These are phyloP conservation scores for Mortierella sp. DNA, from an alignment of 371 early-diverging fungal genomes.

Conservation along the genomic window DNA sequence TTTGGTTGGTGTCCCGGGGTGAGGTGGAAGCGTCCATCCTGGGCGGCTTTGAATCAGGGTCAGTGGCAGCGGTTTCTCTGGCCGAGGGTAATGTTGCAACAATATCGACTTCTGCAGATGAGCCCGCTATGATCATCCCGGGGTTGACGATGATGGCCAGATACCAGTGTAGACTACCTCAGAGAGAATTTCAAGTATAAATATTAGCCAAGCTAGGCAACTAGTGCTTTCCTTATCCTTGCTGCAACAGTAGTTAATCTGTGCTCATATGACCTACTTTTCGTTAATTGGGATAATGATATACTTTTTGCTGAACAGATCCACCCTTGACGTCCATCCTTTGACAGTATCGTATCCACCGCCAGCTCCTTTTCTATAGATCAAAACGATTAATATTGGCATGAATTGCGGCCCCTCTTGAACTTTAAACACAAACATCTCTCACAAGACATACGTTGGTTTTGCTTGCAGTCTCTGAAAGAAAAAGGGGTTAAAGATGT, in stretches of 20 bases:
- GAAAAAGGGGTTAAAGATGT: conserved; percentile 47
- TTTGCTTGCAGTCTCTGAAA: conserved; percentile 39
- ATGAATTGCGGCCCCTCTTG: neutral
- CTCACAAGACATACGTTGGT: conserved; percentile 21
- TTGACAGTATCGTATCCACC: conserved; percentile 63
- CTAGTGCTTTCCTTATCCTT: neutral
- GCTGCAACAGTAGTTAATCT: neutral
- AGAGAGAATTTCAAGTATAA: neutral
- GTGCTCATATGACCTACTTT: conserved; percentile 52
- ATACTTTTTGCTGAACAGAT: conserved; percentile 68
- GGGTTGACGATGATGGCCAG: conserved; percentile 73
- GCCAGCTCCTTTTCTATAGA: conserved; percentile 30
- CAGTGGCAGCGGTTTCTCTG: neutral
- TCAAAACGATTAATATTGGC: neutral
- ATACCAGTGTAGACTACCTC: conserved; percentile 72
- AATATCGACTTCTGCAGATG: neutral
- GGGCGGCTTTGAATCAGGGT: neutral
- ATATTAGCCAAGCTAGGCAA: too few species aligned
- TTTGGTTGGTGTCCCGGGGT: neutral
- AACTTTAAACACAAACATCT: neutral
- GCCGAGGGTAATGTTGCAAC: neutral
- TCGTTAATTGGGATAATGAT: conserved; percentile 76
- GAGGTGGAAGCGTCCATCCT: neutral
- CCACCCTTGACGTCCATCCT: conserved; percentile 70
- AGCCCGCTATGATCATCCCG: conserved; percentile 21